Percentiles rank a stretch among this genome's conserved stretches.
Evolutionary conservation across 345 rosid genomes (phyloP).

Genomic region (Firmiana major): DNA sequence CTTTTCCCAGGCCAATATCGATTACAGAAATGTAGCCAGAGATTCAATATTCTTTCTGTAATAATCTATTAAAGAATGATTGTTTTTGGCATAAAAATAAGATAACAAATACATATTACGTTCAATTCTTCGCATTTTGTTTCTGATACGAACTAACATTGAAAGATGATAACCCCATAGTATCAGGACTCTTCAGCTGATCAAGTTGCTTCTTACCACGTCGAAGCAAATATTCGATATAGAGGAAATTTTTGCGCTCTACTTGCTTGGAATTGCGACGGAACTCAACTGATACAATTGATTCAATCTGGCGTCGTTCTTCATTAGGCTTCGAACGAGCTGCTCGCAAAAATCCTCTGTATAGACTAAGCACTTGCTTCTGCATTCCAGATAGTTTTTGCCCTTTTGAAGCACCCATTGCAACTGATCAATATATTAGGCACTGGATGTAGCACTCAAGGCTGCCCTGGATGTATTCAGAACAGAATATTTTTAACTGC

Average conservation of each 20-base stretch:
- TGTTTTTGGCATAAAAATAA: no score
- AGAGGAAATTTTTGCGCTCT: conserved; percentile 72
- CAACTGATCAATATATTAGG: not conserved
- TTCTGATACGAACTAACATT: conserved; percentile 28
- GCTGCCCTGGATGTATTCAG: not conserved
- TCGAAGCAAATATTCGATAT: conserved; percentile 76
- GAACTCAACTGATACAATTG: conserved; percentile 60
- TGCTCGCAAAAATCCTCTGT: conserved; percentile 80
- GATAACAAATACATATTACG: no score
- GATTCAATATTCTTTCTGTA: not conserved
- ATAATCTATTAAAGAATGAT: not conserved
- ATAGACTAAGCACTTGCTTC: conserved; percentile 76
- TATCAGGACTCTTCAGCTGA: conserved; percentile 64
- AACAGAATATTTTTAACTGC: not conserved
- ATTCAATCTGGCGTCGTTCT: conserved; percentile 55
- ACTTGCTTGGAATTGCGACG: conserved; percentile 55
- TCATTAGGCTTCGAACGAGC: conserved; percentile 60
- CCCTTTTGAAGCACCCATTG: conserved; percentile 31
- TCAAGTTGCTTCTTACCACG: conserved; percentile 80
- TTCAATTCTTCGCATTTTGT: not conserved
- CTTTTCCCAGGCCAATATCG: not conserved
- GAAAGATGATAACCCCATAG: conserved; percentile 43
- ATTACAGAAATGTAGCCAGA: not conserved
- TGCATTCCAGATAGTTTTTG: conserved; percentile 77
- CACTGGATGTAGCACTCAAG: not conserved